Percentiles rank a stretch among this genome's conserved stretches.
phyloP scores from a whole-genome alignment of 306 rosid genomes.

The Carpinus fangiana region DNA sequence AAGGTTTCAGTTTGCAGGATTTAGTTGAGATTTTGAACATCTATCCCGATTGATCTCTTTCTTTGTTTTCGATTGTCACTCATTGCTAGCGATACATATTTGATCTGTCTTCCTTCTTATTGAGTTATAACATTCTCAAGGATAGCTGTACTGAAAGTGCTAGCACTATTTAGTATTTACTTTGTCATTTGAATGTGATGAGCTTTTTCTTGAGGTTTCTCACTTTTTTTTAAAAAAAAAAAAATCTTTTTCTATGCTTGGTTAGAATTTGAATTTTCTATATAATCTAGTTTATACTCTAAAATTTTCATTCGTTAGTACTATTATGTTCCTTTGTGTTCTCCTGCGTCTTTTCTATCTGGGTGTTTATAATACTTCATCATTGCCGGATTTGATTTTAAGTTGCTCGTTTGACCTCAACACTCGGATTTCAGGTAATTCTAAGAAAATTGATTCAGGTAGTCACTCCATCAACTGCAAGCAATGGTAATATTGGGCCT shows the following conservation, averaged over 20 bases:
- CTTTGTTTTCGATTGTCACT: not conserved
- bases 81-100: not conserved
- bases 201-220: not conserved
- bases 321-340: not conserved
- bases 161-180: not conserved
- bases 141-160: not conserved
- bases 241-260: not conserved
- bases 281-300: not conserved
- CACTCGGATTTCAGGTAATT: conserved; percentile 53
- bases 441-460: conserved; percentile 76
- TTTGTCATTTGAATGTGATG: not conserved
- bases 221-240: no score
- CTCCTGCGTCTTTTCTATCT: conserved; percentile 13
- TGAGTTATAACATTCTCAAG: not conserved
- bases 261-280: not conserved
- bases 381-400: conserved; percentile 1
- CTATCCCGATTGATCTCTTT: not conserved
- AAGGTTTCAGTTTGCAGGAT: not conserved
- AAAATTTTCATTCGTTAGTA: not conserved
- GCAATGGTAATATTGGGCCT: conserved; percentile 75
- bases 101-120: not conserved
- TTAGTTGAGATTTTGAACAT: not conserved
- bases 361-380: not conserved
- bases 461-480: conserved; percentile 80
- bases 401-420: conserved; percentile 26